These are phyloP conservation scores for Pseudogymnoascus sp. DNA, from an alignment of 2,329 filamentous ascomycete species.

Conservation along the genomic window DNA sequence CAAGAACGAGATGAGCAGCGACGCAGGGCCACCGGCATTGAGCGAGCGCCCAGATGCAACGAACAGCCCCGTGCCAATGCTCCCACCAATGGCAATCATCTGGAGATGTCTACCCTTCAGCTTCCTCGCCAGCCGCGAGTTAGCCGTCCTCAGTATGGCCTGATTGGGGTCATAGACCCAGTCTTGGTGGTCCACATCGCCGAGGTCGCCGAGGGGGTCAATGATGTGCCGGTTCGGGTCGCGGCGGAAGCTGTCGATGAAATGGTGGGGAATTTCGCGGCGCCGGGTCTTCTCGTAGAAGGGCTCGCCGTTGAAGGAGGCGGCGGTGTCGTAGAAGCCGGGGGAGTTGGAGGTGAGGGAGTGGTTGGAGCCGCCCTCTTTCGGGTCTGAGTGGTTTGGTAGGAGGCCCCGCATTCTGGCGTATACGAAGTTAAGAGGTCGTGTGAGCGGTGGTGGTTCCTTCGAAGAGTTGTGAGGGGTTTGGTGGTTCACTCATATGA, in stretches of 20 bases:
- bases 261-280: background rate
- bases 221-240: slow-evolving; percentile 30
- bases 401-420: background rate
- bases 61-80: slow-evolving; percentile 82
- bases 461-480: background rate
- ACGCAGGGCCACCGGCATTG: slow-evolving; percentile 65
- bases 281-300: background rate
- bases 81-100: slow-evolving; percentile 96
- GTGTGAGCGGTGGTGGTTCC: background rate
- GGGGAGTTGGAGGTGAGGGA: background rate
- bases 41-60: slow-evolving; percentile 72
- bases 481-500: background rate
- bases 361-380: background rate
- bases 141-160: slow-evolving; percentile 55
- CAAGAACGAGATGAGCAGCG: slow-evolving; percentile 66
- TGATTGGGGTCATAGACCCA: slow-evolving; percentile 53
- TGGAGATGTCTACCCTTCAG: slow-evolving; percentile 81
- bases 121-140: slow-evolving; percentile 65
- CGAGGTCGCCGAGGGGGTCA: slow-evolving; percentile 43
- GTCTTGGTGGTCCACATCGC: slow-evolving; percentile 24
- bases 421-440: background rate
- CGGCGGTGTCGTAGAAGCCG: background rate
- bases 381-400: background rate
- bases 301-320: background rate
- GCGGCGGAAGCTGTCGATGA: slow-evolving; percentile 23